A percentile compares a stretch with the other conserved stretches of the same genome.
Evolutionary conservation across 2,329 filamentous ascomycete genomes (phyloP).

Genomic region (Blastomyces gilchristii): DNA sequence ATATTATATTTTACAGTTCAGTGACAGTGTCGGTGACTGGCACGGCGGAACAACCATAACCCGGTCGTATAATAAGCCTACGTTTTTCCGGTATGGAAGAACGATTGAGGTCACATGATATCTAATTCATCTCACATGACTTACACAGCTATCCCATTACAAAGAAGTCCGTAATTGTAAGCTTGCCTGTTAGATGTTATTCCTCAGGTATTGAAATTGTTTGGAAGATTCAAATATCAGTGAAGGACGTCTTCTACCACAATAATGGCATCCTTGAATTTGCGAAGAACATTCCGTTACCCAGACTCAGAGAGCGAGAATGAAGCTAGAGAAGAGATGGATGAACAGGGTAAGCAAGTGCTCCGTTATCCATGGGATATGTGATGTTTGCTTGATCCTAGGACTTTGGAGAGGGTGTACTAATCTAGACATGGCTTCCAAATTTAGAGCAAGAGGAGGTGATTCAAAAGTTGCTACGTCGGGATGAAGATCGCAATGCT

Average conservation of each 20-base stretch:
- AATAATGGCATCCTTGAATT: constrained; percentile 41
- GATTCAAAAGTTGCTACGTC: constrained; percentile 27
- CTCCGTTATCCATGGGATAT: neutral
- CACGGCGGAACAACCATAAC: no score
- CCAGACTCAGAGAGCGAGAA: constrained; percentile 50
- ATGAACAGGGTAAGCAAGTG: constrained; percentile 57
- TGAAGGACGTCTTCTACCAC: neutral
- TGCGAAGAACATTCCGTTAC: constrained; percentile 70
- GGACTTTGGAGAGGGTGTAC: constrained; percentile 5
- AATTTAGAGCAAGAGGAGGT: constrained; percentile 34
- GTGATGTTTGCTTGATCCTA: neutral
- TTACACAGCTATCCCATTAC: neutral
- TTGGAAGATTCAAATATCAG: neutral
- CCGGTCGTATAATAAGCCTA: no score
- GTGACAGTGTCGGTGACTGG: no score
- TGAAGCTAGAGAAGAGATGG: constrained; percentile 52
- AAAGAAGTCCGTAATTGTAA: no score
- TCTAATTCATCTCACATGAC: neutral
- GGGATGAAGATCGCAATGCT: constrained; percentile 31
- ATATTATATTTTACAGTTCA: no score
- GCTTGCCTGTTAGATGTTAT: neutral
- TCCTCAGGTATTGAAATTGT: neutral
- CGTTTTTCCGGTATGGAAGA: no score
- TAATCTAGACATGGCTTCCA: constrained; percentile 1
- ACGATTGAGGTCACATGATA: no score